phyloP scores from a whole-genome alignment of 768 basidiomycete genomes.

The Boletales sp. region DNA sequence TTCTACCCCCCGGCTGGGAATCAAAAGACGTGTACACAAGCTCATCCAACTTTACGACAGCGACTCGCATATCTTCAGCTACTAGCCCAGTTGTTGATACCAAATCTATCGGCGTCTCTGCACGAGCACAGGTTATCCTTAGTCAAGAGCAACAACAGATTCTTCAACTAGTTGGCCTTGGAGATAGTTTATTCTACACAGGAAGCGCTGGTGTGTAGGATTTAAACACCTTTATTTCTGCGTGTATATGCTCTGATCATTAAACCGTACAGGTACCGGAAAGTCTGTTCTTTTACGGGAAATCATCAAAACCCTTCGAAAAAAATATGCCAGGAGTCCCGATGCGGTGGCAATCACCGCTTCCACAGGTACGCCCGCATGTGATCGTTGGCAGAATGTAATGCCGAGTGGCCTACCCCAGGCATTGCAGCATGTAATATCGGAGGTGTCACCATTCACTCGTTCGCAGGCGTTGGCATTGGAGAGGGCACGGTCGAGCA shows the following conservation, averaged over 20 bases:
- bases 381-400: not conserved
- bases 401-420: slow-evolving; percentile 20
- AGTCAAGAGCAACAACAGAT: slow-evolving; percentile 88
- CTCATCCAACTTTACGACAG: slow-evolving; percentile 31
- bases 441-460: slow-evolving; percentile 92
- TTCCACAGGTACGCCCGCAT: slow-evolving; percentile 64
- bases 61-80: slow-evolving; percentile 11
- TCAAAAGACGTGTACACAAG: slow-evolving; percentile 32
- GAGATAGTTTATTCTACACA: slow-evolving; percentile 87
- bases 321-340: slow-evolving; percentile 44
- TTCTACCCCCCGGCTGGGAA: slow-evolving; percentile 51
- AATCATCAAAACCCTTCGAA: slow-evolving; percentile 74
- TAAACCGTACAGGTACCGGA: slow-evolving; percentile 68
- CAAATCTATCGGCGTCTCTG: slow-evolving; percentile 1
- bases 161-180: slow-evolving; percentile 68
- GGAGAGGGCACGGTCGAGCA: slow-evolving; percentile 63
- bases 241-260: slow-evolving; percentile 13
- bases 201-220: slow-evolving; percentile 83
- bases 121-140: slow-evolving; percentile 49
- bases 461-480: slow-evolving; percentile 91
- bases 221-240: slow-evolving; percentile 2
- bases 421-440: slow-evolving; percentile 98
- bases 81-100: slow-evolving; percentile 9
- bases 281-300: slow-evolving; percentile 93
- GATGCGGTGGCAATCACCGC: slow-evolving; percentile 93